Percentiles rank a stretch among this genome's conserved stretches.
Evolutionary conservation across 805 yeast species (phyloP).

Genomic region (Candida boidinii): DNA sequence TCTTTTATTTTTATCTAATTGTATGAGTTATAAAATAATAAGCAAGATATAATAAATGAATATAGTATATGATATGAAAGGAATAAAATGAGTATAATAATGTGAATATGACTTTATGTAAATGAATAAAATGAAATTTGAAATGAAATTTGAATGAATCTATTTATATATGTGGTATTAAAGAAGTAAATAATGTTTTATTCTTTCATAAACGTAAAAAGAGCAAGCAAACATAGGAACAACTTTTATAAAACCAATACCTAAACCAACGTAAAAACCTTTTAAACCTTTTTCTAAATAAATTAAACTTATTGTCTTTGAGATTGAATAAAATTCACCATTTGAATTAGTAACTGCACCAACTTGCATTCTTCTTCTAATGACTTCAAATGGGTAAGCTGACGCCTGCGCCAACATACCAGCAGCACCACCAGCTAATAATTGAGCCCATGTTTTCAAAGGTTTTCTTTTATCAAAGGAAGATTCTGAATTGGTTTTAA

Average conservation of each 20-base stretch:
- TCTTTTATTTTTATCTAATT: too few species aligned
- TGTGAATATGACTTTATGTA: too few species aligned
- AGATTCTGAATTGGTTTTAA: conserved; percentile 22
- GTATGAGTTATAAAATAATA: too few species aligned
- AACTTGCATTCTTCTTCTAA: conserved; percentile 92
- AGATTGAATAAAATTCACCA: conserved; percentile 48
- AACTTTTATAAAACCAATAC: conserved; percentile 92
- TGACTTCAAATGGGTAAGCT: conserved; percentile 93
- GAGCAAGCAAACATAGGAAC: conserved; percentile 97
- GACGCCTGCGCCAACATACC: conserved; percentile 95
- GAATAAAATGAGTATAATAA: too few species aligned
- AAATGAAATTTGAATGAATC: too few species aligned
- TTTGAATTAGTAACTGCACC: conserved; percentile 61
- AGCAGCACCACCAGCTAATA: conserved; percentile 90
- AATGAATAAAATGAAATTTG: too few species aligned
- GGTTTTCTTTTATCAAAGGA: conserved; percentile 49
- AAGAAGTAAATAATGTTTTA: conserved; percentile 64
- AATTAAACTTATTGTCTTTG: conserved; percentile 48
- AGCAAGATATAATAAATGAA: too few species aligned
- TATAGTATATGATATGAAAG: too few species aligned
- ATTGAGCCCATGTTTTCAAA: conserved; percentile 83
- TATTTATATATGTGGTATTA: too few species aligned
- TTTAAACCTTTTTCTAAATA: conserved; percentile 67
- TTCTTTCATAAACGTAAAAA: conserved; percentile 86
- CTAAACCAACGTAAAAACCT: conserved; percentile 91